Base-by-base conservation (phyloP, 2,329 filamentous ascomycete species). In the Sarocladiaceae sp. region DNA sequence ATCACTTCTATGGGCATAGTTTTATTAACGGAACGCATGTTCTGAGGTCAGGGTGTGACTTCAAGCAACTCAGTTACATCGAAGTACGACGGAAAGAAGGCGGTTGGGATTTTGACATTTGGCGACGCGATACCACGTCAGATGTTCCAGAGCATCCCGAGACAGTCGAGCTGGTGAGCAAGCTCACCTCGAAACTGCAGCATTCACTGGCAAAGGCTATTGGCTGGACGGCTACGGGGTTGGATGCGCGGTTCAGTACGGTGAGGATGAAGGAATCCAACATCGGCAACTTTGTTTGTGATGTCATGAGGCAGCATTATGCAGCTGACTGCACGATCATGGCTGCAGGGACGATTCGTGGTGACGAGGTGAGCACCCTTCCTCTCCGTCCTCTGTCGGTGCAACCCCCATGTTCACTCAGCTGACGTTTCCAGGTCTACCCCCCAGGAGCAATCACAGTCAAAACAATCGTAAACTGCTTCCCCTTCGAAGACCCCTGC, bases 401-500 rank as follows among this genome's bases (percentile, higher is more conserved):
- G 15, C 33, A n/a, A 36, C 33, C 15, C 33, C 5, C 18, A n/a
- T 36, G 33, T 5, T 8, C 7, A 36, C 33, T 17, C 18, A 5
- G 33, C 33, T 36, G 18, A 42, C 15, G 13, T 20, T 33, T 20
- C 7, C 89, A 94, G 66, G 84, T 96, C 28, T 96, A 96, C 60
- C 84, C 90, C 0, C 88, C 90, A 0, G 91, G 91, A 0, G 75
- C 91, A 0, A 72, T 96, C 7, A 76, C 85, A 22, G 72, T 96
- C 54, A 89, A 89, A 62, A 90, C 95, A 61, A 82, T 95, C n/a
- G 81, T 91, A 53, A 88, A 88, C 49, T 96, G 90, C 63, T 96
- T 96, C 59, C 92, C 92, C 0, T 96, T 97, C 60, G 91, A 96
- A 64, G 91, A 96, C 57, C 90, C 91, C 0, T 87, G 92, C 1